Conservation (phyloP, 345 rosid genomes). For the Isatis tinctoria region DNA sequence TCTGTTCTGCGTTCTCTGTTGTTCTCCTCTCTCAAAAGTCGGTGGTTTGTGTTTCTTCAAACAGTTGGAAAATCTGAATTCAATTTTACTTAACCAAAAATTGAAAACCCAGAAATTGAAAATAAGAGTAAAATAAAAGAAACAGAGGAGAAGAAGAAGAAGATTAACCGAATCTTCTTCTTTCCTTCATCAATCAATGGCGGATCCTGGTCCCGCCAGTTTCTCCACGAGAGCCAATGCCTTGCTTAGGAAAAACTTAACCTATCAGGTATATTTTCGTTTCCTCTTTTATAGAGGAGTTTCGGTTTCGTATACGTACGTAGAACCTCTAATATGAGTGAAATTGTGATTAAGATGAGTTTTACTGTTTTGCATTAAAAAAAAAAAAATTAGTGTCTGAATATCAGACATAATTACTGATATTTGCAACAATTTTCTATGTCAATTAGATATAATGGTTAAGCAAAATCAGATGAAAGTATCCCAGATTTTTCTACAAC, state of each 20-base stretch:
- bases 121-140: neutral
- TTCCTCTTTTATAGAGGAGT: neutral
- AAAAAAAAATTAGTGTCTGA: neutral
- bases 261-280: slow-evolving; percentile 55
- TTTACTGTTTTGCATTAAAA: neutral
- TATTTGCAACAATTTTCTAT: neutral
- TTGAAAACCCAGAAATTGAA: no score
- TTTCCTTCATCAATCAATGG: slow-evolving; percentile 36
- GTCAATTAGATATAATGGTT: neutral
- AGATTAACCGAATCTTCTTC: neutral
- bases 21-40: no score
- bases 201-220: slow-evolving; percentile 49
- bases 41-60: no score
- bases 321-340: no score
- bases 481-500: neutral
- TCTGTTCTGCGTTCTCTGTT: no score
- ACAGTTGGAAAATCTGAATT: no score
- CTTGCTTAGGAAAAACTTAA: slow-evolving; percentile 79
- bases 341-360: neutral
- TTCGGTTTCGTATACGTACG: neutral
- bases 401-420: neutral
- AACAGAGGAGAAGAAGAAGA: neutral
- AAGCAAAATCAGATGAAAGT: neutral
- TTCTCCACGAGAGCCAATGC: slow-evolving; percentile 76
- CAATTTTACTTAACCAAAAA: neutral